Evolutionary conservation across 768 basidiomycete species (phyloP).

Genomic region (Suillus subluteus): DNA sequence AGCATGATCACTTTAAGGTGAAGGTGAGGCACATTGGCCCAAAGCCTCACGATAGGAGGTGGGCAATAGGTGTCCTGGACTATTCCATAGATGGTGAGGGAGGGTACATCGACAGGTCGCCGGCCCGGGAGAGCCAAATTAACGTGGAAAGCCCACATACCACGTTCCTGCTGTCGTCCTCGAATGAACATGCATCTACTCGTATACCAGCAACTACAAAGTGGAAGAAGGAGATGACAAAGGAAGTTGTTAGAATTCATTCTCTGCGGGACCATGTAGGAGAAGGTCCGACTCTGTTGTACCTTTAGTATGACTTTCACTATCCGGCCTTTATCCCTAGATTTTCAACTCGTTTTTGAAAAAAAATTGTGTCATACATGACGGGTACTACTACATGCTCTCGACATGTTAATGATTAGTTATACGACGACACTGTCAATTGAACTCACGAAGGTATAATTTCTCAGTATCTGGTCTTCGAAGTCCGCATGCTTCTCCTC

Average conservation of each 20-base stretch:
- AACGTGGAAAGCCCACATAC: not conserved
- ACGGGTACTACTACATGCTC: not conserved
- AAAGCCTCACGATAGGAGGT: not conserved
- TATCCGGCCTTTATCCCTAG: not conserved
- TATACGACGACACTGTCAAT: not conserved
- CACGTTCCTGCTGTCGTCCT: slow-evolving; percentile 7
- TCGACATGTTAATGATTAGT: not conserved
- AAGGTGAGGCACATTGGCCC: not conserved
- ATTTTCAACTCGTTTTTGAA: not conserved
- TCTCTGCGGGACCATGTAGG: not conserved
- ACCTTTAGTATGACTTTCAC: not conserved
- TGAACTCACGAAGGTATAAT: not conserved
- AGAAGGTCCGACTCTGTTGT: not conserved
- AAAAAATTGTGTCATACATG: too few relatives aligned
- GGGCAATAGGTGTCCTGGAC: slow-evolving; percentile 15
- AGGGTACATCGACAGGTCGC: not conserved
- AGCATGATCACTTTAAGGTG: not conserved
- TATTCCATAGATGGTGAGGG: not conserved
- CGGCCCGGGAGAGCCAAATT: not conserved
- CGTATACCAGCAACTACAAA: not conserved
- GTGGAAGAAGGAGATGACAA: slow-evolving; percentile 13
- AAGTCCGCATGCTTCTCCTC: not conserved
- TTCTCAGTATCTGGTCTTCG: not conserved
- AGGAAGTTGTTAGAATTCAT: not conserved
- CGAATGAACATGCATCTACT: not conserved